Base-by-base conservation (phyloP, 768 basidiomycete genomes). In the Lentinula guzmanii region DNA sequence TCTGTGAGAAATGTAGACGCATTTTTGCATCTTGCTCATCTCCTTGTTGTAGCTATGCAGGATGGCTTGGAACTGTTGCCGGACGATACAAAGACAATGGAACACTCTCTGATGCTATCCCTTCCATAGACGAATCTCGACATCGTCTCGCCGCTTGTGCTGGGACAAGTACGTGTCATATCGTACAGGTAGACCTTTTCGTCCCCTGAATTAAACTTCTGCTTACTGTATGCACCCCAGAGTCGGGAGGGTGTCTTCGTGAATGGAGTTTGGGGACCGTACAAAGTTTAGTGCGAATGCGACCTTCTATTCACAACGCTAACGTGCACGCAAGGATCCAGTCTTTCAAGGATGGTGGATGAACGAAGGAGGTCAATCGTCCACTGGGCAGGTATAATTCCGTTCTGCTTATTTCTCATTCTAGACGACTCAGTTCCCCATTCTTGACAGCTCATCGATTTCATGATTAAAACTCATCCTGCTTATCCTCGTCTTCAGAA, bases 301-400 rank as follows among this genome's bases (percentile, higher is more conserved):
- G 2, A n/a, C 34, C 16, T 16, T 51, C 37, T 65, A 64, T 5
- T 45, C 24, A 5, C 64, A 45, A 35, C 18, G 34, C 52, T 37
- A 53, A 45, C 4, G 39, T 58, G 4, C 51, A 6, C 73, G 68
- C 65, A 91, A 56, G 85, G 89, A 98, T 69, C 87, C 93, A 5
- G 82, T 95, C 35, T 95, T 98, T 75, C 87, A 87, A 46, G 93
- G 89, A 16, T 95, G 93, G 89, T 99, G 96, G 97, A 97, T 98
- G 94, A 99, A 95, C 69, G 97, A 99, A 74, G 97, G 96, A 42
- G 97, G 97, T 2, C 97, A 99, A 74, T 97, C 95, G 7, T 95
- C 95, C 1, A 99, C 97, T 0, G 97, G 97, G n/a, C 93, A 94
- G 75, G 89, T 89, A 57, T 52, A 74, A 64, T 18, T 43, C 24